phyloP scores from a whole-genome alignment of 2,329 filamentous ascomycete species.

The Colletotrichum incanum region DNA sequence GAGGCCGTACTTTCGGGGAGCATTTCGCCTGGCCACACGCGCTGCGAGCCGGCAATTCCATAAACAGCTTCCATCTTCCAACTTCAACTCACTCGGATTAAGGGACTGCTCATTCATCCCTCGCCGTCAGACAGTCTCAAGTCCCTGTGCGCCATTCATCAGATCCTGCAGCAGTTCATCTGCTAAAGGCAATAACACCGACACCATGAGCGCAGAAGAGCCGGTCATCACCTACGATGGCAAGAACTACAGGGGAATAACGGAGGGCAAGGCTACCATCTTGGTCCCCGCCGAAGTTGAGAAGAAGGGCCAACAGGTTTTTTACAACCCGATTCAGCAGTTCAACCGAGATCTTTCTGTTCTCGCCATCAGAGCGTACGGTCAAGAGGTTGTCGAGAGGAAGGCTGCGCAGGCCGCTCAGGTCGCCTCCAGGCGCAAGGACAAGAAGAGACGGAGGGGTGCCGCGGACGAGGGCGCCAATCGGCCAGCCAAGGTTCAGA shows the following conservation, averaged over 20 bases:
- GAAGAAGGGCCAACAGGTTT: conserved; percentile 79
- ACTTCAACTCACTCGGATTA: not conserved
- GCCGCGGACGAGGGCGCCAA: conserved; percentile 65
- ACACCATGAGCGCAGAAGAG: conserved; percentile 50
- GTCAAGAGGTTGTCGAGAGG: conserved; percentile 73
- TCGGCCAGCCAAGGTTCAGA: conserved; percentile 49
- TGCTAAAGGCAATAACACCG: conserved; percentile 23
- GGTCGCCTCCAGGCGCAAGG: conserved; percentile 49
- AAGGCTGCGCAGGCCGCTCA: conserved; percentile 58
- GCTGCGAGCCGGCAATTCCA: conserved; percentile 20
- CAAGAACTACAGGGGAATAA: conserved; percentile 66
- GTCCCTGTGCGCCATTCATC: conserved; percentile 10
- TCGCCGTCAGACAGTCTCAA: conserved; percentile 4
- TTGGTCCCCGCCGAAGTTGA: conserved; percentile 64
- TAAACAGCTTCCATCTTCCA: not conserved
- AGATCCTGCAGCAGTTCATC: conserved; percentile 22
- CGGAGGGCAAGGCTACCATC: conserved; percentile 72
- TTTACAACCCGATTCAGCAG: conserved; percentile 99
- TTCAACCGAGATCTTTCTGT: conserved; percentile 98
- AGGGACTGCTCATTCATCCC: not conserved
- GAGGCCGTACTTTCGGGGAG: conserved; percentile 16
- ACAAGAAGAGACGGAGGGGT: conserved; percentile 59
- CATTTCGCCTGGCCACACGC: conserved; percentile 32
- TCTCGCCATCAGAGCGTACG: conserved; percentile 91
- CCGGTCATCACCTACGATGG: conserved; percentile 59